phyloP scores from a whole-genome alignment of 139 green algal genomes.

The Tetraselmis chui region DNA sequence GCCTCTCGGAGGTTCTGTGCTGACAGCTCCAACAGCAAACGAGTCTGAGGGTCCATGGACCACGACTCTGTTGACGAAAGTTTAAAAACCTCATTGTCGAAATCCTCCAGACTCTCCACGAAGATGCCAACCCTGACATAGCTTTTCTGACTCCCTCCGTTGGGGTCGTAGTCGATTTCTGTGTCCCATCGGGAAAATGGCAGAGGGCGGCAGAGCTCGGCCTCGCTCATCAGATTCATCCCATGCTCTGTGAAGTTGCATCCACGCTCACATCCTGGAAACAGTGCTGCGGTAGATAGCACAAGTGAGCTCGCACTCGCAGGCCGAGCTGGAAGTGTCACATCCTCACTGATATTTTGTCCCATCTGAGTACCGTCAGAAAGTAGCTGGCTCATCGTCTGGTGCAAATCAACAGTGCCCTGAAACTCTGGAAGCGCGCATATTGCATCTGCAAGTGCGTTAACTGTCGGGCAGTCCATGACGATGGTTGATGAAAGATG shows the following conservation, averaged over 20 bases:
- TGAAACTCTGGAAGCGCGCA: no score
- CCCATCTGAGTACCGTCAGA: no score
- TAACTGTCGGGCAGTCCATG: not conserved
- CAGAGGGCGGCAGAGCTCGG: constrained; percentile 5
- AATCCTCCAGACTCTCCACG: constrained; percentile 13
- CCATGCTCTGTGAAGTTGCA: not conserved
- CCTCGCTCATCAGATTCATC: constrained; percentile 8
- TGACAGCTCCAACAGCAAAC: constrained; percentile 32
- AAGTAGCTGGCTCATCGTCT: no score
- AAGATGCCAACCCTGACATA: constrained; percentile 10
- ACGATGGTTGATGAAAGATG: not conserved
- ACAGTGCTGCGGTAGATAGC: not conserved
- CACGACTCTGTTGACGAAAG: constrained; percentile 16
- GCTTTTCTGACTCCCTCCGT: not conserved
- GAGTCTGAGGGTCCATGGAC: constrained; percentile 31
- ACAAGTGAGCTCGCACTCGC: no score
- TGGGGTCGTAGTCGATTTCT: not conserved
- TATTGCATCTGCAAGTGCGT: not conserved
- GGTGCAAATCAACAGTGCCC: no score
- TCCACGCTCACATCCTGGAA: not conserved
- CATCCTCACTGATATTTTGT: no score
- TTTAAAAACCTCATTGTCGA: not conserved
- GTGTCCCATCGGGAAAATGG: not conserved
- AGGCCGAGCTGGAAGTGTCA: no score
- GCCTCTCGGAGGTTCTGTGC: not conserved